These are phyloP conservation scores for Somion occarium DNA, from an alignment of 1,284 basidiomycete species.

Conservation along the genomic window DNA sequence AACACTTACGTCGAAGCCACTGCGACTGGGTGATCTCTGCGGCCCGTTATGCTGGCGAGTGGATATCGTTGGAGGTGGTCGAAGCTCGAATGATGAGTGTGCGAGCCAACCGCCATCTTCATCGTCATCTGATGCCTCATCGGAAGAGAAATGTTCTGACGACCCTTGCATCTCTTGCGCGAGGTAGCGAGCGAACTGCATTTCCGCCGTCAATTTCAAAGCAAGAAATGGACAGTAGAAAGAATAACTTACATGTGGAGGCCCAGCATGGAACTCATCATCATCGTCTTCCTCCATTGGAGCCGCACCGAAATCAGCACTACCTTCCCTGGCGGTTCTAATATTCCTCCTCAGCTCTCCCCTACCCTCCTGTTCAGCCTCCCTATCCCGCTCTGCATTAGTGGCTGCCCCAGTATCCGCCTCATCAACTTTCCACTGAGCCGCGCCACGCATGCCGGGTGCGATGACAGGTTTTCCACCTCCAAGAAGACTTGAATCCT, in stretches of 20 bases:
- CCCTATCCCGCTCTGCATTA: conserved; percentile 18
- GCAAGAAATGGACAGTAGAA: background rate
- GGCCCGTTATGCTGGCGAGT: conserved; percentile 41
- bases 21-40: conserved; percentile 46
- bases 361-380: conserved; percentile 27
- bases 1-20: conserved; percentile 54
- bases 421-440: conserved; percentile 71
- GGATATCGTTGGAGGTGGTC: conserved; percentile 51
- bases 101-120: conserved; percentile 76
- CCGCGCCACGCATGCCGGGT: conserved; percentile 30
- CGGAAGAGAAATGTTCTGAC: conserved; percentile 34
- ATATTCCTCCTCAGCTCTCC: conserved; percentile 57
- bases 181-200: conserved; percentile 70
- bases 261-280: conserved; percentile 32
- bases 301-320: conserved; percentile 64
- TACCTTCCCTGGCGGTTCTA: conserved; percentile 43
- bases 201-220: background rate
- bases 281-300: conserved; percentile 44
- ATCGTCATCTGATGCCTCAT: conserved; percentile 53
- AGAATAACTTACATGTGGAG: conserved; percentile 42
- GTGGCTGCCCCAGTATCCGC: conserved; percentile 40
- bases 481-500: conserved; percentile 76
- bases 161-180: conserved; percentile 67
- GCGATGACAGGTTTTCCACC: conserved; percentile 72
- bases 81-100: conserved; percentile 64